These are phyloP conservation scores for Gynochthodes officinalis DNA, from an alignment of 257 asterid species.

Conservation along the genomic window DNA sequence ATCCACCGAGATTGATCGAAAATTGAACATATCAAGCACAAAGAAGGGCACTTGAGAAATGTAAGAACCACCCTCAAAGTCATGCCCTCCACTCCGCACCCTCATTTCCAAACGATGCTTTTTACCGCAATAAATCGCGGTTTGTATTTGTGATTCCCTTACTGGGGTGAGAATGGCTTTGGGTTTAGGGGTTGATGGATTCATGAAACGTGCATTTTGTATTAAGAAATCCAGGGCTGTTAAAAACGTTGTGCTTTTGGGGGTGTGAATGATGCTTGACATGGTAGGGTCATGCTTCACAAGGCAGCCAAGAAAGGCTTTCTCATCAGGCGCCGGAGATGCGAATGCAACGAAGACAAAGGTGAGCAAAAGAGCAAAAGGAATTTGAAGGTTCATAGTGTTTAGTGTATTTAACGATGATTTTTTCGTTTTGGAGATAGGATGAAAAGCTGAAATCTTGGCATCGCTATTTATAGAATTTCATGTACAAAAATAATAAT, in stretches of 20 bases:
- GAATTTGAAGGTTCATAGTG: background rate
- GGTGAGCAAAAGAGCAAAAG: background rate
- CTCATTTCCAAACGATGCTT: background rate
- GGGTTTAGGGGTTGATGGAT: background rate
- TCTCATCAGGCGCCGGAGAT: background rate
- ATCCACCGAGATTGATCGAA: background rate
- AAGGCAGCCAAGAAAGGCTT: background rate
- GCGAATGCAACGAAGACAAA: background rate
- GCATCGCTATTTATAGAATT: no score
- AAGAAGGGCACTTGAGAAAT: background rate
- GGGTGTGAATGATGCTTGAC: constrained; percentile 3
- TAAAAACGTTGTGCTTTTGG: background rate
- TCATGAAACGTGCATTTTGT: background rate
- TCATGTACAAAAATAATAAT: no score
- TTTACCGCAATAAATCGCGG: background rate
- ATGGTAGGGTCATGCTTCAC: background rate
- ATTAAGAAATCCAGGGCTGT: background rate
- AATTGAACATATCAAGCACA: background rate
- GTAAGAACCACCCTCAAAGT: background rate
- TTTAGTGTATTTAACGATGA: no score
- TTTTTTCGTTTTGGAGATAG: no score
- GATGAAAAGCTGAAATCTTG: no score
- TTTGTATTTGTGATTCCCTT: background rate
- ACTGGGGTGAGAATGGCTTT: background rate
- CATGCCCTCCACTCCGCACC: constrained; percentile 8